Percentiles rank a stretch among this genome's conserved stretches.
Conservation (phyloP, 345 rosid species). For the Syzygium aromaticum region DNA sequence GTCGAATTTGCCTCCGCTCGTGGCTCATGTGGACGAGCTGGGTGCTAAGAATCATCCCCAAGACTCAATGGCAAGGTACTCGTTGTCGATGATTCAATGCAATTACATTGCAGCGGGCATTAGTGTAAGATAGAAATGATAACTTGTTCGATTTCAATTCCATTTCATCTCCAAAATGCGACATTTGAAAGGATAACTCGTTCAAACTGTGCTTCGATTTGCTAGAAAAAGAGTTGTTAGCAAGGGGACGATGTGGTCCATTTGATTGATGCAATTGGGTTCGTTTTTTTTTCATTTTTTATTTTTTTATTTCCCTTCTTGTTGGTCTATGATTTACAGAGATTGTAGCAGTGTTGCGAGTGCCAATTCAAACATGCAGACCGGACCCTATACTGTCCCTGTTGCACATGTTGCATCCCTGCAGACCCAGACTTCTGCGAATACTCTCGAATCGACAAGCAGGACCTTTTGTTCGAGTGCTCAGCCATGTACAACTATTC, state of each 20-base stretch:
- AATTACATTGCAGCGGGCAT: neutral
- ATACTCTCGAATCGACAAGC: slow-evolving; percentile 13
- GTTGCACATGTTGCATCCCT: neutral
- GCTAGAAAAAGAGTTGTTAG: neutral
- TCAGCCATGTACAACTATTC: slow-evolving; percentile 22
- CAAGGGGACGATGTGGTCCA: neutral
- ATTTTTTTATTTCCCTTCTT: neutral
- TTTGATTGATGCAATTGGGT: neutral
- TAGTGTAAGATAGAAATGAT: neutral
- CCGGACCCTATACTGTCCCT: slow-evolving; percentile 8
- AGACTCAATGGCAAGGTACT: slow-evolving; percentile 44
- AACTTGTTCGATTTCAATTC: neutral
- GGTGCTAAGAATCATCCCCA: slow-evolving; percentile 20
- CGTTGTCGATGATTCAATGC: neutral
- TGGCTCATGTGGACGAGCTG: slow-evolving; percentile 33
- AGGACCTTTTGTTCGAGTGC: slow-evolving; percentile 11
- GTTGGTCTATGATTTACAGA: slow-evolving; percentile 18
- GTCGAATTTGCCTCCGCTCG: slow-evolving; percentile 46
- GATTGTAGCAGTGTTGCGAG: slow-evolving; percentile 12
- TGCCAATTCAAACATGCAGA: slow-evolving; percentile 6
- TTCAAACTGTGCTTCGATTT: neutral
- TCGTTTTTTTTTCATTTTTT: neutral
- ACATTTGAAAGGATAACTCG: neutral
- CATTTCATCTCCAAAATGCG: neutral
- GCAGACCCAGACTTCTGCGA: slow-evolving; percentile 20